Base-by-base conservation (phyloP, 2,329 filamentous ascomycete species). In the Fusarium guadeloupense region DNA sequence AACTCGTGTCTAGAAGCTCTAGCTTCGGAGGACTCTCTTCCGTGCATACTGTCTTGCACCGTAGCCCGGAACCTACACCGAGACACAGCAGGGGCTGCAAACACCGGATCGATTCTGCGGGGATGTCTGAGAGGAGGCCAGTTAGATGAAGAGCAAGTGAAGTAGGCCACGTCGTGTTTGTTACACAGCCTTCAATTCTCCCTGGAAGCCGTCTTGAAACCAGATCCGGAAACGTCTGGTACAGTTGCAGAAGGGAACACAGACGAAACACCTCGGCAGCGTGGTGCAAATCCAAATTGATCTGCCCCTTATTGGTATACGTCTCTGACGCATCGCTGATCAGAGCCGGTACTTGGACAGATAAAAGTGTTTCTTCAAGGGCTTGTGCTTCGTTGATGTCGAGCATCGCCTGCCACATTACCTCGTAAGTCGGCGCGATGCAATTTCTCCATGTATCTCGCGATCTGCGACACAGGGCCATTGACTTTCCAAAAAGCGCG, bases 221-320 rank as follows among this genome's bases (percentile, higher is more conserved):
- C 2, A 76, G 65, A 13, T 75, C 72, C 3, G 72, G 74, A 12
- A 76, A 76, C 1, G 75, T 76, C 54, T 77, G 72, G 62, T 78
- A 77, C 0, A 78, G 70, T 45, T 78, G 76, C 6, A 78, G 53
- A 17, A 78, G 64, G 0, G 76, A 73, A 0, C 72, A 70, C 4
- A 78, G 65, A 8, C 73, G 71, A 40, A 77, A 77, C 0, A 75
- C 75, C 33, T 78, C 76, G 5, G 74, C 75, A 0, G 74, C 74
- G 7, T 69, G 56, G 8, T 70, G 69, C 1, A 78, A 66, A 30
- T 78, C 73, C 1, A 65, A 10, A 4, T 54, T 50, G 0, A 59
- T 40, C 1, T 37, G 41, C 0, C 39, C 59, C 19, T 58, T 39
- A 4, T 43, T 52, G 1, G 21, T 46, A 3, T 37, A 62, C 0